Conservation (phyloP, 106 monocot genomes). For the Cymbidium sinense region DNA sequence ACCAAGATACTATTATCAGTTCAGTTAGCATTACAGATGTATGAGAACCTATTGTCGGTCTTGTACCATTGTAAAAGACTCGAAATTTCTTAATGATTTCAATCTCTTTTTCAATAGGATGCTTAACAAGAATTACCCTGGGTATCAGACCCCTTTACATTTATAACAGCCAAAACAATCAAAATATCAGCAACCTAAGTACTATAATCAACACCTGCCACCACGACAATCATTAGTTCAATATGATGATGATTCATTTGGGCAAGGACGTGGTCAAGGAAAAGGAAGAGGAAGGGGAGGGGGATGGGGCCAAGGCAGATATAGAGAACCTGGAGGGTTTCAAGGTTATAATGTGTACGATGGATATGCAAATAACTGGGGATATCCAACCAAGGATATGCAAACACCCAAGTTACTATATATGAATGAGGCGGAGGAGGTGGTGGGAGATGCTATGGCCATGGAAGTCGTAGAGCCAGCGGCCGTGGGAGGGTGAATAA, state of each 20-base stretch:
- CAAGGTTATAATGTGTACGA: conserved; percentile 20
- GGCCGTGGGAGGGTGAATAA: conserved; percentile 45
- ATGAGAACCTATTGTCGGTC: conserved; percentile 99
- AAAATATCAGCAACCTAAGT: conserved; percentile 24
- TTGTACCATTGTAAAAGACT: conserved; percentile 82
- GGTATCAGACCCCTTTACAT: conserved; percentile 71
- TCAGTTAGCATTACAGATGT: conserved; percentile 92
- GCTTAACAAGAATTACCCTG: conserved; percentile 65
- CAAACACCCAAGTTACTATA: conserved; percentile 30
- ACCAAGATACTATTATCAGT: conserved; percentile 84
- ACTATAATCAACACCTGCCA: conserved; percentile 20
- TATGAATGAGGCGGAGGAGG: conserved; percentile 29
- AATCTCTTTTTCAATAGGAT: conserved; percentile 68
- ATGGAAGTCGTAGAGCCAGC: conserved; percentile 57
- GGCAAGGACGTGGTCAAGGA: conserved; percentile 59
- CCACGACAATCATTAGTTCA: conserved; percentile 27
- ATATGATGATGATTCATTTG: conserved; percentile 53
- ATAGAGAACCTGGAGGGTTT: conserved; percentile 33
- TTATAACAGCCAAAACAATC: conserved; percentile 40
- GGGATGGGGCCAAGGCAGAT: conserved; percentile 26
- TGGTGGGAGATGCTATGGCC: conserved; percentile 47
- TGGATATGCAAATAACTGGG: conserved; percentile 25
- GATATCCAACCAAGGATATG: conserved; percentile 18
- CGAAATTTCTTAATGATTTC: conserved; percentile 99
- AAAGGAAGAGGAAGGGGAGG: conserved; percentile 54